Percentiles rank a stretch among this genome's conserved stretches.
Evolutionary conservation across 257 asterid genomes (phyloP).

Genomic region (Jacaranda mimosifolia): DNA sequence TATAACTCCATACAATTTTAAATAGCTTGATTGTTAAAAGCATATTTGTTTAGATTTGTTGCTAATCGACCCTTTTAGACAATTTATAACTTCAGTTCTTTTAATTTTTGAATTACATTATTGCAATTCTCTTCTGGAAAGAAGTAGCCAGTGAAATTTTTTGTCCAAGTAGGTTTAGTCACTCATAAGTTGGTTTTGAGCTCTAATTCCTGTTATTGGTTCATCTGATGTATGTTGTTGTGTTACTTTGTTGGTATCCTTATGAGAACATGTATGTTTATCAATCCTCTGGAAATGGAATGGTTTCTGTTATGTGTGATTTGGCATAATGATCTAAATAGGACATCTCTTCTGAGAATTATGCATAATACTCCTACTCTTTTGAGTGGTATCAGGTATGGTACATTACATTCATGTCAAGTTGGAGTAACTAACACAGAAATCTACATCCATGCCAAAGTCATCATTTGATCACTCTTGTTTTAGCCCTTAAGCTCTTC

Average conservation of each 20-base stretch:
- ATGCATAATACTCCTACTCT: not conserved
- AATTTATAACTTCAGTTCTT: not conserved
- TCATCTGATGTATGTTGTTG: not conserved
- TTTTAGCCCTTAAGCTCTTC: no score
- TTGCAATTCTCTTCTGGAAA: conserved; percentile 11
- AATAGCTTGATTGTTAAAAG: conserved; percentile 17
- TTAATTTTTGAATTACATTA: not conserved
- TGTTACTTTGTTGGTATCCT: not conserved
- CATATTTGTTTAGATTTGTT: not conserved
- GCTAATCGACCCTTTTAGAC: conserved; percentile 1
- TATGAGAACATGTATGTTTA: not conserved
- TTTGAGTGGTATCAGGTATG: conserved; percentile 13
- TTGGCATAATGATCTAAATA: not conserved
- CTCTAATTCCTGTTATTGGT: not conserved
- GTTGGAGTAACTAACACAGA: not conserved
- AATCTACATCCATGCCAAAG: no score
- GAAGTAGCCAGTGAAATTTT: not conserved
- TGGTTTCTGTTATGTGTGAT: not conserved
- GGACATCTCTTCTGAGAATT: not conserved
- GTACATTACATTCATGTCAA: not conserved
- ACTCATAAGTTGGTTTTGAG: no score
- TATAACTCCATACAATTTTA: conserved; percentile 22
- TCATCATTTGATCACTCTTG: no score
- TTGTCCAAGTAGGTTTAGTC: not conserved
- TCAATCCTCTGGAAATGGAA: not conserved